These are phyloP conservation scores for Sphaceloma murrayae DNA, from an alignment of 2,329 filamentous ascomycete species.

Conservation along the genomic window DNA sequence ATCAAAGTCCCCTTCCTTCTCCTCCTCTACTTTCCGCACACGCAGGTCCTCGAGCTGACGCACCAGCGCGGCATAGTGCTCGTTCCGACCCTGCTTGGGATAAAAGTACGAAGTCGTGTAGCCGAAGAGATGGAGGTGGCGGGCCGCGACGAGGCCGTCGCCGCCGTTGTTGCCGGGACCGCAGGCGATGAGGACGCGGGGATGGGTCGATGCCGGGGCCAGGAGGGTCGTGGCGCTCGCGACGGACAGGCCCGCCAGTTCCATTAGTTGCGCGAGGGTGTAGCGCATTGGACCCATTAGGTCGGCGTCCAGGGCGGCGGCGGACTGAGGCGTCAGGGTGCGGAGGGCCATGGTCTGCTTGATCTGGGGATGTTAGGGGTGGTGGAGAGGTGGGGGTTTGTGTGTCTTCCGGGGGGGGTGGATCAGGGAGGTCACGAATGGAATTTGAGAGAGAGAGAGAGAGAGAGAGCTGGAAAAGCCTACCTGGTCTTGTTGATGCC, in stretches of 20 bases:
- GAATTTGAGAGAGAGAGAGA: too few species aligned
- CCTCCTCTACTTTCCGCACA: constrained; percentile 71
- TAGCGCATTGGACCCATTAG: constrained; percentile 85
- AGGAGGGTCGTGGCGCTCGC: constrained; percentile 84
- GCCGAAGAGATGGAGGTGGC: constrained; percentile 84
- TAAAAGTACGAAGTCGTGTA: constrained; percentile 86
- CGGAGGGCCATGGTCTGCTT: constrained; percentile 24
- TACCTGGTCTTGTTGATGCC: too few species aligned
- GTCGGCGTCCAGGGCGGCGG: constrained; percentile 81
- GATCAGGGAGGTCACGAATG: too few species aligned
- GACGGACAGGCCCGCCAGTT: constrained; percentile 83
- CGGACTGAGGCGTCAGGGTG: constrained; percentile 77
- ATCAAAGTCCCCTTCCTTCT: too few species aligned
- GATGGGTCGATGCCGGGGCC: constrained; percentile 64
- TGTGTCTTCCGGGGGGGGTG: too few species aligned
- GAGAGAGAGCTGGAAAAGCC: too few species aligned
- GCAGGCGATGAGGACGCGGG: constrained; percentile 74
- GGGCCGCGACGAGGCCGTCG: constrained; percentile 86
- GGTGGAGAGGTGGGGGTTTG: neutral
- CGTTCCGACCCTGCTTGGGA: constrained; percentile 82
- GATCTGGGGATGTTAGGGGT: neutral
- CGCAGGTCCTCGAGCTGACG: constrained; percentile 77
- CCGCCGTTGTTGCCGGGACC: constrained; percentile 75
- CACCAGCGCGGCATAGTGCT: constrained; percentile 77
- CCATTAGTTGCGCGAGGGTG: constrained; percentile 95